phyloP scores from a whole-genome alignment of 345 rosid genomes.

The Turnera subulata region DNA sequence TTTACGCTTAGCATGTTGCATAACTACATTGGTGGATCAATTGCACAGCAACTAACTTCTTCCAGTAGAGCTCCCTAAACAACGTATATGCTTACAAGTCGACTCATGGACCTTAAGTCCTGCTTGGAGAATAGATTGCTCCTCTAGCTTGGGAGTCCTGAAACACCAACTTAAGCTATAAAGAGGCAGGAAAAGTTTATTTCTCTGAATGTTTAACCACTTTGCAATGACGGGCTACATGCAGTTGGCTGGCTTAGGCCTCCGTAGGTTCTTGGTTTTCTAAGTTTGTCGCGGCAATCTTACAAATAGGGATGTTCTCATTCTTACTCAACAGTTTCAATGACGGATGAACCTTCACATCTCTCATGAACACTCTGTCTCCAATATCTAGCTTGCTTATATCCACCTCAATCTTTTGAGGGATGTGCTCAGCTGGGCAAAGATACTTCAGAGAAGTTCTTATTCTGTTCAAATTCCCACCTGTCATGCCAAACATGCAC shows the following conservation, averaged over 20 bases:
- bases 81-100: too few species aligned
- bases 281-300: conserved; percentile 45
- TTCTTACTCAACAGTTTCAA: conserved; percentile 76
- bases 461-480: conserved; percentile 53
- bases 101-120: too few species aligned
- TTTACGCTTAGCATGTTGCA: too few species aligned
- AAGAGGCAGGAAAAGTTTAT: not conserved
- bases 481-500: conserved; percentile 34
- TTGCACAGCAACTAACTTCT: too few species aligned
- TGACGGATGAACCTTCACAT: conserved; percentile 60
- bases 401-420: conserved; percentile 79
- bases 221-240: not conserved
- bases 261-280: conserved; percentile 31
- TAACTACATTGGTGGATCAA: too few species aligned
- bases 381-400: conserved; percentile 76
- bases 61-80: too few species aligned
- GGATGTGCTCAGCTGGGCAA: conserved; percentile 73
- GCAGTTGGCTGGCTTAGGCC: conserved; percentile 7
- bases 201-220: not conserved
- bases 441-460: conserved; percentile 48
- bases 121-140: too few species aligned
- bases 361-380: conserved; percentile 54
- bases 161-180: not conserved
- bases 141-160: too few species aligned
- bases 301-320: conserved; percentile 68